Evolutionary conservation across 768 basidiomycete species (phyloP).

Genomic region (Tricholoma saponaceum): DNA sequence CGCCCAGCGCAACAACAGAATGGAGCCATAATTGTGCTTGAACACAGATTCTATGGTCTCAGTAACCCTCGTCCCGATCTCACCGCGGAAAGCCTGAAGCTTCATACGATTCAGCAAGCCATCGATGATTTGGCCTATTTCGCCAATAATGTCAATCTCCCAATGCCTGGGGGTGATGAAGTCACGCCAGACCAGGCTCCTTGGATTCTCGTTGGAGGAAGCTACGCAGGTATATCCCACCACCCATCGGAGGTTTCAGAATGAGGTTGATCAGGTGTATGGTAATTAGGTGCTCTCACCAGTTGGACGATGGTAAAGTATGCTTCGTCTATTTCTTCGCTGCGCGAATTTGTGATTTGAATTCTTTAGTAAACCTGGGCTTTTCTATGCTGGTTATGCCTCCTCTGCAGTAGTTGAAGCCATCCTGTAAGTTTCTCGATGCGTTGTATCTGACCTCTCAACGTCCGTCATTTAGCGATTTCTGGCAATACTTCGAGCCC

Average conservation of each 20-base stretch:
- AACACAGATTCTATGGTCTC: slow-evolving; percentile 74
- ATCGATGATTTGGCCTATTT: slow-evolving; percentile 73
- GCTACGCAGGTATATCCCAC: slow-evolving; percentile 37
- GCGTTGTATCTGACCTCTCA: not conserved
- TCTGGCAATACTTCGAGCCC: slow-evolving; percentile 73
- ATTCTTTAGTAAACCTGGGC: slow-evolving; percentile 46
- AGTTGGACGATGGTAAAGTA: slow-evolving; percentile 71
- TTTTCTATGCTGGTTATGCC: slow-evolving; percentile 64
- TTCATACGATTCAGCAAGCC: slow-evolving; percentile 71
- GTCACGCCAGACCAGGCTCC: slow-evolving; percentile 53
- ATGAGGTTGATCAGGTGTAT: not conserved
- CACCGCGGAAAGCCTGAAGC: slow-evolving; percentile 47
- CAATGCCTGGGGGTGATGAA: slow-evolving; percentile 61
- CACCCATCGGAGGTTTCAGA: not conserved
- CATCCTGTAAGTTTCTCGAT: slow-evolving; percentile 35
- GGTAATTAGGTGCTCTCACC: slow-evolving; percentile 29
- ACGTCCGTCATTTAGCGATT: slow-evolving; percentile 30
- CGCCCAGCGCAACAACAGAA: slow-evolving; percentile 57
- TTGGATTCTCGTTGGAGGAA: slow-evolving; percentile 49
- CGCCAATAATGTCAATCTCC: slow-evolving; percentile 57
- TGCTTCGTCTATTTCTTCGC: slow-evolving; percentile 13
- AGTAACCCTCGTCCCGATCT: slow-evolving; percentile 68
- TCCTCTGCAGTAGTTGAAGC: slow-evolving; percentile 66
- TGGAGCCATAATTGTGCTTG: slow-evolving; percentile 59
- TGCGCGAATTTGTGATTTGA: not conserved